phyloP scores from a whole-genome alignment of 169 alveolate genomes.

The Plasmodium blacklocki region DNA sequence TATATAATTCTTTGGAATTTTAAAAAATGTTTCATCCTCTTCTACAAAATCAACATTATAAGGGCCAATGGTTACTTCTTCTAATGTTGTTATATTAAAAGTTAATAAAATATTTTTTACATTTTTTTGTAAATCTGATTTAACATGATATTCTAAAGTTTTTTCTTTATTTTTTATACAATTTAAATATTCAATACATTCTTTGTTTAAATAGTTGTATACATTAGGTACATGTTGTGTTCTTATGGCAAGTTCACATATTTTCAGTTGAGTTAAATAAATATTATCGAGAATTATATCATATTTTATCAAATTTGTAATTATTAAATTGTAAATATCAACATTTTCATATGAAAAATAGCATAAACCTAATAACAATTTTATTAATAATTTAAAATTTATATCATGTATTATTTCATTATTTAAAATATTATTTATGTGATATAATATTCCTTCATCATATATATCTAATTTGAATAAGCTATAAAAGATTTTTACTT shows the following conservation, averaged over 20 bases:
- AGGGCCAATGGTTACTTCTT: conserved; percentile 65
- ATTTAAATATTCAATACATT: conserved; percentile 45
- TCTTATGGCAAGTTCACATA: conserved; percentile 53
- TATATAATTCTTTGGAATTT: conserved; percentile 4
- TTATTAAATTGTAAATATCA: conserved; percentile 40
- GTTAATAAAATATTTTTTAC: conserved; percentile 36
- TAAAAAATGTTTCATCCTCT: conserved; percentile 22
- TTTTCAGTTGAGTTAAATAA: conserved; percentile 62
- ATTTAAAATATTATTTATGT: background rate
- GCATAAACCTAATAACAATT: conserved; percentile 38
- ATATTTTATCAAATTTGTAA: conserved; percentile 61
- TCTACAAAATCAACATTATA: conserved; percentile 55
- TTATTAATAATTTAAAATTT: conserved; percentile 17
- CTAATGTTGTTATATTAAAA: conserved; percentile 24
- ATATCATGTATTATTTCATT: conserved; percentile 2
- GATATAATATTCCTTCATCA: conserved; percentile 17
- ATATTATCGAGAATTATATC: conserved; percentile 53
- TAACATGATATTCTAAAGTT: conserved; percentile 29
- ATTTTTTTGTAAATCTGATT: conserved; percentile 47
- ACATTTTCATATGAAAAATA: conserved; percentile 40
- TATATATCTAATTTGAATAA: conserved; percentile 52
- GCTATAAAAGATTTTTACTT: conserved; percentile 25
- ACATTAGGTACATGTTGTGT: conserved; percentile 71
- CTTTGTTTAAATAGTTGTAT: conserved; percentile 19
- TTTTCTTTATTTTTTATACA: conserved; percentile 39